phyloP scores from a whole-genome alignment of 2,329 filamentous ascomycete genomes.

The Ilyonectria sp. region DNA sequence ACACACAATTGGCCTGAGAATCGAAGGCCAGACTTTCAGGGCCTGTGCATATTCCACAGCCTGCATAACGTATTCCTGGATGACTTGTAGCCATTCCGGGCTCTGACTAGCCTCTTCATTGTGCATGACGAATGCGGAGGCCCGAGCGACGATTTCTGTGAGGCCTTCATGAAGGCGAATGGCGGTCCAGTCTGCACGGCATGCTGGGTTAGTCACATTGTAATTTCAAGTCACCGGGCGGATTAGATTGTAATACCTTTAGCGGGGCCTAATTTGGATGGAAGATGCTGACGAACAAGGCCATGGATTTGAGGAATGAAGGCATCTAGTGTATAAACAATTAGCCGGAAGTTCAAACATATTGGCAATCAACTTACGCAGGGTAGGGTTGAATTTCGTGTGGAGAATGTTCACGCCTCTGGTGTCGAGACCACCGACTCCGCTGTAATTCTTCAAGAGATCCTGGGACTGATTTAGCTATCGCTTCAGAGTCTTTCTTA shows the following conservation, averaged over 20 bases:
- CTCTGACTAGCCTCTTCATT: constrained; percentile 11
- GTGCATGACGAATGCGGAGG: constrained; percentile 18
- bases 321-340: neutral
- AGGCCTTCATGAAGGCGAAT: neutral
- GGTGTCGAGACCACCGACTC: constrained; percentile 5
- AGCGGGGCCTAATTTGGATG: neutral
- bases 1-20: constrained; percentile 3
- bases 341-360: neutral
- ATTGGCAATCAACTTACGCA: neutral
- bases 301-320: constrained; percentile 5
- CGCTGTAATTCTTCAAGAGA: constrained; percentile 5
- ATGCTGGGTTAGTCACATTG: too few relatives aligned
- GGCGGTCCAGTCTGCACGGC: constrained; percentile 1
- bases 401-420: constrained; percentile 1
- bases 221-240: too few relatives aligned
- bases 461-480: neutral
- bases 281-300: constrained; percentile 3
- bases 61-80: constrained; percentile 5
- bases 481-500: neutral
- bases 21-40: constrained; percentile 10
- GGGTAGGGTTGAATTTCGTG: constrained; percentile 18
- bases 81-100: constrained; percentile 9
- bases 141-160: neutral
- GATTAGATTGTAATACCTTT: neutral
- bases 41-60: constrained; percentile 3